These are phyloP conservation scores for Saccharomyces uvarum DNA, from an alignment of 1,139 yeast species.

Conservation along the genomic window DNA sequence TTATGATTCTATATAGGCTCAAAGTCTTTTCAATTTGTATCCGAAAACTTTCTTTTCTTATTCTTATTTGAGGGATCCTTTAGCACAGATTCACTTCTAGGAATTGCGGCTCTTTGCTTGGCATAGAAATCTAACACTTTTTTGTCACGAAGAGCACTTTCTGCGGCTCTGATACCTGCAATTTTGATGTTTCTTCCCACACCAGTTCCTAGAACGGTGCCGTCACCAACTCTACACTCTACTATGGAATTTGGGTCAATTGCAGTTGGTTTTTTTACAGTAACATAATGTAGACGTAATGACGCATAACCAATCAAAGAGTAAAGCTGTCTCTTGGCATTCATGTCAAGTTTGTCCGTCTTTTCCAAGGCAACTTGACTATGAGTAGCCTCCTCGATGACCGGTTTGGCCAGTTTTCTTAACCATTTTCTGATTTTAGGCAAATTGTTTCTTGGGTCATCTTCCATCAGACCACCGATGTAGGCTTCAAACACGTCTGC, in stretches of 20 bases:
- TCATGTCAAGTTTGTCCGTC: conserved; percentile 26
- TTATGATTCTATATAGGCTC: neutral
- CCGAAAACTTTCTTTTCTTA: neutral
- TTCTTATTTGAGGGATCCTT: conserved; percentile 8
- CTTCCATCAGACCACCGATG: conserved; percentile 73
- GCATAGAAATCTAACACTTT: conserved; percentile 58
- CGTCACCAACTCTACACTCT: conserved; percentile 55
- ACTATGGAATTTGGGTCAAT: conserved; percentile 45
- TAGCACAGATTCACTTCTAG: conserved; percentile 41
- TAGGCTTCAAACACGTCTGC: conserved; percentile 74
- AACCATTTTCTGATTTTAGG: conserved; percentile 56
- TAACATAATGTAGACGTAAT: conserved; percentile 57
- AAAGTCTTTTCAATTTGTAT: neutral
- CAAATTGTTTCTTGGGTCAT: conserved; percentile 40
- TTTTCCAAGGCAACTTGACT: conserved; percentile 19
- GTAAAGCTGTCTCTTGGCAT: conserved; percentile 62
- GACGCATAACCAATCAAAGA: conserved; percentile 72
- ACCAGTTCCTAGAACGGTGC: conserved; percentile 60
- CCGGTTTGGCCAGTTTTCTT: conserved; percentile 44
- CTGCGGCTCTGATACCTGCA: conserved; percentile 68
- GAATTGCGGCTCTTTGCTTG: conserved; percentile 51
- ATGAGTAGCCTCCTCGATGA: conserved; percentile 35
- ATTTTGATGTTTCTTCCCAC: conserved; percentile 53
- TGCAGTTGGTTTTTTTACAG: conserved; percentile 49
- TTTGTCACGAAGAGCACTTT: conserved; percentile 55